Evolutionary conservation across 768 basidiomycete species (phyloP), one percentile per base, ranked within the genome.

Genomic region (Boletus rubroflammeus): DNA sequence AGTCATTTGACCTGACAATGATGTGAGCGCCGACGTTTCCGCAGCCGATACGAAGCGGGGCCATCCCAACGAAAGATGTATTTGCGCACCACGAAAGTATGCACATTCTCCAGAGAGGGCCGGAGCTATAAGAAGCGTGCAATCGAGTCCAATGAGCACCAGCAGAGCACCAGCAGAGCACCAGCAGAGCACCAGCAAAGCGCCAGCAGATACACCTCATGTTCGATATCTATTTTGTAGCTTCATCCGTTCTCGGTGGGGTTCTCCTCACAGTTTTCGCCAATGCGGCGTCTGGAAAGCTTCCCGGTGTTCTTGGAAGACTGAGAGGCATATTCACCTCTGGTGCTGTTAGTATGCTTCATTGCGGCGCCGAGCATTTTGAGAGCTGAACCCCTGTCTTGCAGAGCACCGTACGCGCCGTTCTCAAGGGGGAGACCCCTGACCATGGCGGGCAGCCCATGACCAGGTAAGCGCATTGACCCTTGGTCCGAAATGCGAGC

Each of bases 231-330:
- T 50, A 54, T 36, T 46, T 41, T 32, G 26, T 54, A 34, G 58
- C 58, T 43, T 34, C 52, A 5, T 60, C 58, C 4, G 38, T 60
- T 44, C 34, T 63, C 8, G 58, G 62, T 9, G 55, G 53, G 23
- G 57, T 63, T 53, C n/a, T 56, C 40, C 49, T 63, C 29, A 57
- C 49, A 29, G 26, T 63, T 25, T 25, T 60, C 19, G 54, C 55
- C 44, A 54, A 63, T 43, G 43, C 15, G 10, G 58, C 47, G 13
- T 57, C 58, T 8, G 23, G 43, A 32, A 60, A 53, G 46, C 45
- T 54, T 41, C 54, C 54, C 6, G 36, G 50, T 41, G 25, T 45
- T n/a, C 23, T 59, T 6, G 56, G 35, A 38, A 63, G 45, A 34
- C 25, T 62, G 2, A 19, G 32, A 23, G 31, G 25, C 5, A 50